phyloP scores from a whole-genome alignment of 495 filamentous ascomycete species.

The Penicilliopsis zonata region DNA sequence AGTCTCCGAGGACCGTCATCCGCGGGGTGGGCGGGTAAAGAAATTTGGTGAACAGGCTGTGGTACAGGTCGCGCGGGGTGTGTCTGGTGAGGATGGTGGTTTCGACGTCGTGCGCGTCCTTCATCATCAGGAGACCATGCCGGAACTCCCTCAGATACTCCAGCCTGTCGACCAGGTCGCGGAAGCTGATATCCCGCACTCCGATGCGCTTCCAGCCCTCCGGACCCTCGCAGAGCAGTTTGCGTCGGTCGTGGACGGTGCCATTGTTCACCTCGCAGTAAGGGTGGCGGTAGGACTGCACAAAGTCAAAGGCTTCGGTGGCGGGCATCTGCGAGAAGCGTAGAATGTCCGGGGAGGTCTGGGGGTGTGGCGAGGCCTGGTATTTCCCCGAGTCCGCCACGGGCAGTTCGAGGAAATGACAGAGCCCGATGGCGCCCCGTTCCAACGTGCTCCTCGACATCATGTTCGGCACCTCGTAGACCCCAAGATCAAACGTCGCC shows the following conservation, averaged over 20 bases:
- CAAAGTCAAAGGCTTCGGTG: slow-evolving; percentile 22
- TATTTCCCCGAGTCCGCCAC: slow-evolving; percentile 49
- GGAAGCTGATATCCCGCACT: slow-evolving; percentile 24
- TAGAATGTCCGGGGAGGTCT: slow-evolving; percentile 17
- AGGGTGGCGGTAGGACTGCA: slow-evolving; percentile 20
- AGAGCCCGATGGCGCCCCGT: slow-evolving; percentile 63
- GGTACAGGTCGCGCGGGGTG: slow-evolving; percentile 28
- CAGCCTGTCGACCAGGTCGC: slow-evolving; percentile 29
- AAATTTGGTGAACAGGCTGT: slow-evolving; percentile 31
- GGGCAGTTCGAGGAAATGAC: slow-evolving; percentile 56
- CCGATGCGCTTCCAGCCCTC: slow-evolving; percentile 29
- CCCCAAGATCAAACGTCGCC: slow-evolving; percentile 45
- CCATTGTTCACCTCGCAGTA: slow-evolving; percentile 23
- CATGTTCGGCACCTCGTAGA: slow-evolving; percentile 60
- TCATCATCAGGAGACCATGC: slow-evolving; percentile 19
- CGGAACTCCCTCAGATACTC: slow-evolving; percentile 27
- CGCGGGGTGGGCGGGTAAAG: slow-evolving; percentile 24
- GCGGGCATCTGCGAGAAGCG: slow-evolving; percentile 19
- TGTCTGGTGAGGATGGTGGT: slow-evolving; percentile 35
- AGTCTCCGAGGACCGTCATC: slow-evolving; percentile 8
- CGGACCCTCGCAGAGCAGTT: slow-evolving; percentile 22
- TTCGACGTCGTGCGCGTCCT: slow-evolving; percentile 12
- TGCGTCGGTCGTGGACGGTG: slow-evolving; percentile 21
- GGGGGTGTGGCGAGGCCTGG: slow-evolving; percentile 13
- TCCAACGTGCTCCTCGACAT: slow-evolving; percentile 57